phyloP scores from a whole-genome alignment of 148 eudicot species.

The Vaccinium vitisidaea region DNA sequence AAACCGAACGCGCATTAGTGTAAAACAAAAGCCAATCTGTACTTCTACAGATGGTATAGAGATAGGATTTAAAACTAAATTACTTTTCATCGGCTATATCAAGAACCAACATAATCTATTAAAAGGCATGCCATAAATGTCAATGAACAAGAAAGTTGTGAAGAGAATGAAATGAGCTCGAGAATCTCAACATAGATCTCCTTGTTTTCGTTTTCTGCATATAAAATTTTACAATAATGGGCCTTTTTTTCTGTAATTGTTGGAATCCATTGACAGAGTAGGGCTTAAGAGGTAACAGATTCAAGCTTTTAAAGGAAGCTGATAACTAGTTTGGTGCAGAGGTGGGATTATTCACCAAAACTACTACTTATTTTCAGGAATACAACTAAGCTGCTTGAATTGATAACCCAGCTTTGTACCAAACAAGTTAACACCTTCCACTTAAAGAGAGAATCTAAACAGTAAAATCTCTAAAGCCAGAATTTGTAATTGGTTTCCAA shows the following conservation, averaged over 20 bases:
- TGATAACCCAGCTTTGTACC: background rate
- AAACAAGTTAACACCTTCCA: background rate
- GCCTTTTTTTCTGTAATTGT: background rate
- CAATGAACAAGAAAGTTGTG: too few relatives aligned
- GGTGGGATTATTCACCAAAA: background rate
- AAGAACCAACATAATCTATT: background rate
- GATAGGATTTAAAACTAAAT: background rate
- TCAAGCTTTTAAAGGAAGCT: background rate
- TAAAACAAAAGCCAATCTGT: background rate
- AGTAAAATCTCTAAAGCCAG: background rate
- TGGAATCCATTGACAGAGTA: background rate
- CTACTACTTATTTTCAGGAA: background rate
- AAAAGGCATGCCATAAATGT: background rate
- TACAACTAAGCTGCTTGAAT: background rate
- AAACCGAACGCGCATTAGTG: background rate
- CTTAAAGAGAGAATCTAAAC: background rate
- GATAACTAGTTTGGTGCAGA: background rate
- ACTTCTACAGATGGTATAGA: too few relatives aligned
- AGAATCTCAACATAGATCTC: background rate
- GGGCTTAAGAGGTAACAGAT: background rate
- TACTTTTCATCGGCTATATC: background rate
- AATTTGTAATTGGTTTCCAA: background rate
- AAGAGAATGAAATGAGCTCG: background rate
- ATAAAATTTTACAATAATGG: background rate
- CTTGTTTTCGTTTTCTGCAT: background rate